Evolutionary conservation across 2,329 filamentous ascomycete species (phyloP).

Genomic region (Beauveria sp.): DNA sequence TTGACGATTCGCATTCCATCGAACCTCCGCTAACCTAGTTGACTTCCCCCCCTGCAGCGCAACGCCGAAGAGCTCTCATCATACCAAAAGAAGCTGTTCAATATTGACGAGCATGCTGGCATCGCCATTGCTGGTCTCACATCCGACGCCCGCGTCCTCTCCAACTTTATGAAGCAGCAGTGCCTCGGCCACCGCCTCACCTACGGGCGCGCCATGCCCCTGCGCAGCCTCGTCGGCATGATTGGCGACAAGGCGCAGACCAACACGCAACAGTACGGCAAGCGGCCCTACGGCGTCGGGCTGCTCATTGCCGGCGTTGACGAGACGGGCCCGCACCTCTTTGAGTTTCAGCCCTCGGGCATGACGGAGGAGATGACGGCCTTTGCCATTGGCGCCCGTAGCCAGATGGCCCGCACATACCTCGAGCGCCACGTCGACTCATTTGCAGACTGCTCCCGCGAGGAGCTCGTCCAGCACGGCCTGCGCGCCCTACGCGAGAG

Average conservation of each 20-base stretch:
- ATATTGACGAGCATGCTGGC: slow-evolving; percentile 90
- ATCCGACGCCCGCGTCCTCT: slow-evolving; percentile 95
- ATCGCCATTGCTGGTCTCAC: slow-evolving; percentile 94
- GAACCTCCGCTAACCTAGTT: not conserved
- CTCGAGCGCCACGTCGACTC: slow-evolving; percentile 83
- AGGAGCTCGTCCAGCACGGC: slow-evolving; percentile 86
- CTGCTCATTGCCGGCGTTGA: slow-evolving; percentile 90
- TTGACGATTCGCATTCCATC: not conserved
- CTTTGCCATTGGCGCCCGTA: slow-evolving; percentile 90
- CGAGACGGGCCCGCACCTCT: slow-evolving; percentile 87
- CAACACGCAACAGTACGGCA: slow-evolving; percentile 97
- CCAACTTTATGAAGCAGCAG: slow-evolving; percentile 99
- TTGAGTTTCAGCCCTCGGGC: slow-evolving; percentile 94
- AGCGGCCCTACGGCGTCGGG: slow-evolving; percentile 91
- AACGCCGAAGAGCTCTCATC: slow-evolving; percentile 99
- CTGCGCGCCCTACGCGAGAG: slow-evolving; percentile 90
- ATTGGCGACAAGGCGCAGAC: slow-evolving; percentile 95
- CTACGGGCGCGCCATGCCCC: slow-evolving; percentile 86
- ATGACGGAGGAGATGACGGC: slow-evolving; percentile 97
- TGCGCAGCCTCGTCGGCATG: slow-evolving; percentile 80
- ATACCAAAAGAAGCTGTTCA: slow-evolving; percentile 99
- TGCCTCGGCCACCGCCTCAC: slow-evolving; percentile 92
- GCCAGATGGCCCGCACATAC: slow-evolving; percentile 97
- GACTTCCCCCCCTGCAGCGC: slow-evolving; percentile 48
- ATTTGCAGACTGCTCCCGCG: slow-evolving; percentile 68